Percentiles rank a stretch among this genome's conserved stretches.
Conservation (phyloP, 192 early-diverging fungal species). For the Helicostylum pulchrum region DNA sequence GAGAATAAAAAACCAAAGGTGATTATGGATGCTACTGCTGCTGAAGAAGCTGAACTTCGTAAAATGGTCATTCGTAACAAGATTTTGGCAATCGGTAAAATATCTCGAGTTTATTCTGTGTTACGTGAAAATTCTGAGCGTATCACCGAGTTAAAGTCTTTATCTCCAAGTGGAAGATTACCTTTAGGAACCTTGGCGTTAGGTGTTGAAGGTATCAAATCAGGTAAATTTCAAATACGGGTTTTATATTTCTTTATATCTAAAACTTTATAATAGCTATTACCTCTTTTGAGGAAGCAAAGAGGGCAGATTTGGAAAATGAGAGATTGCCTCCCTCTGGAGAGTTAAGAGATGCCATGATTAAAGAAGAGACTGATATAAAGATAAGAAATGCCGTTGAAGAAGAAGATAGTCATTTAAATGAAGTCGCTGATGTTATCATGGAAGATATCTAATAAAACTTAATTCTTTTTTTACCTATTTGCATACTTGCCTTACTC, state of each 20-base stretch:
- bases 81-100: conserved; percentile 89
- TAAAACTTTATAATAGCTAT: conserved; percentile 55
- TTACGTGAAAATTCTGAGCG: conserved; percentile 89
- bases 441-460: conserved; percentile 10
- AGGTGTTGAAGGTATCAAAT: conserved; percentile 90
- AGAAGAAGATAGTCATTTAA: conserved; percentile 30
- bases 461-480: no score
- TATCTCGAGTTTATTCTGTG: conserved; percentile 87
- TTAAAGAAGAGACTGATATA: conserved; percentile 32
- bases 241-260: not conserved
- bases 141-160: conserved; percentile 89
- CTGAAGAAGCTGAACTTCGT: conserved; percentile 58
- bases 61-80: conserved; percentile 77
- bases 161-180: conserved; percentile 79
- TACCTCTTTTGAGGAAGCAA: conserved; percentile 89
- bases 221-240: conserved; percentile 47
- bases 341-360: conserved; percentile 41
- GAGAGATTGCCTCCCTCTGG: conserved; percentile 84
- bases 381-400: conserved; percentile 35
- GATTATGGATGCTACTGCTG: not conserved
- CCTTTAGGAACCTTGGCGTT: conserved; percentile 84
- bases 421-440: conserved; percentile 33
- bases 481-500: no score
- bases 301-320: conserved; percentile 86
- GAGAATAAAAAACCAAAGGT: conserved; percentile 11